phyloP scores from a whole-genome alignment of 495 filamentous ascomycete genomes.

The Aspergillus carlsbadensis region DNA sequence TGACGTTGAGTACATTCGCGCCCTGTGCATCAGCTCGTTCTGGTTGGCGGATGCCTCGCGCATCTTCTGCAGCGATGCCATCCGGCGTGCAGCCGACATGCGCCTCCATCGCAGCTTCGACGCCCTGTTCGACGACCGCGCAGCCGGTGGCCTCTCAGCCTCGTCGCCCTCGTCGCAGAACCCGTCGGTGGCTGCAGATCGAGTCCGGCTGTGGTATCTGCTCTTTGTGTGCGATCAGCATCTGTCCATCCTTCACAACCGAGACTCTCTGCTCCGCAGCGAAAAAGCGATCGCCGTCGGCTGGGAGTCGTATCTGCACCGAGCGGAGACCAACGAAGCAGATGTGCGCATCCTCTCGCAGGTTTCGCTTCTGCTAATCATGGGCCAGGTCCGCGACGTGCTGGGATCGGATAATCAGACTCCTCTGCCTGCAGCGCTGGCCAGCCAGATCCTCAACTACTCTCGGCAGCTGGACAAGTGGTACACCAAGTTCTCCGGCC shows the following conservation, averaged over 20 bases:
- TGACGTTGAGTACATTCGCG: slow-evolving; percentile 41
- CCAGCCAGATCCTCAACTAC: slow-evolving; percentile 34
- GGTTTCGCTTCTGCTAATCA: slow-evolving; percentile 37
- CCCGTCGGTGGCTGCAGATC: slow-evolving; percentile 20
- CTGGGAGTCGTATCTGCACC: slow-evolving; percentile 34
- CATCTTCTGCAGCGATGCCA: slow-evolving; percentile 41
- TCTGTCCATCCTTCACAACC: slow-evolving; percentile 43
- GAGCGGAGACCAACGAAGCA: slow-evolving; percentile 30
- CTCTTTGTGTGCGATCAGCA: slow-evolving; percentile 49
- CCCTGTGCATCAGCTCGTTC: slow-evolving; percentile 42
- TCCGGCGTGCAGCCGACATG: slow-evolving; percentile 44
- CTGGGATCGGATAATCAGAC: slow-evolving; percentile 36
- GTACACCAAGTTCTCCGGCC: slow-evolving; percentile 32
- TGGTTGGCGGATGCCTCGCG: slow-evolving; percentile 45
- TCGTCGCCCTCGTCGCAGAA: neutral
- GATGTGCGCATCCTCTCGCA: slow-evolving; percentile 38
- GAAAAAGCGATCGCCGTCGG: slow-evolving; percentile 33
- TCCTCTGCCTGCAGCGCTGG: slow-evolving; percentile 30
- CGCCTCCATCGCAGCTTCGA: slow-evolving; percentile 36
- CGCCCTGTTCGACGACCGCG: neutral
- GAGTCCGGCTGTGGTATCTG: slow-evolving; percentile 42
- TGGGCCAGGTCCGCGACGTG: slow-evolving; percentile 39
- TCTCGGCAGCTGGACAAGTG: slow-evolving; percentile 41
- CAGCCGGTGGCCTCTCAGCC: neutral
- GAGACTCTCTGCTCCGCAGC: slow-evolving; percentile 40